phyloP scores from a whole-genome alignment of 2,329 filamentous ascomycete species.

The Pseudocercospora cruenta region DNA sequence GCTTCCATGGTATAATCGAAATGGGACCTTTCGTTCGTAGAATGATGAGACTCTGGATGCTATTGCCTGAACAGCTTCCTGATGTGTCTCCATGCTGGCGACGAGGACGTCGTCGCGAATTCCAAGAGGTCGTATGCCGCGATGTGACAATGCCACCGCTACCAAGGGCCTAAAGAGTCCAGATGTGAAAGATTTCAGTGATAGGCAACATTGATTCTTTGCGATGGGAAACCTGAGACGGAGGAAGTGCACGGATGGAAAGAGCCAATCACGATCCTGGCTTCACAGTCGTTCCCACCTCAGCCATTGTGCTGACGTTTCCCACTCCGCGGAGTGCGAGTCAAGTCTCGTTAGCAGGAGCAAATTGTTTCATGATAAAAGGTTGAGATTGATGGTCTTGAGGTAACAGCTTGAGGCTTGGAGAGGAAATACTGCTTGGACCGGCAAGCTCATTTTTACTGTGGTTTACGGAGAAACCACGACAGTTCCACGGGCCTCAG shows the following conservation, averaged over 20 bases:
- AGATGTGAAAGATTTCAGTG: not conserved
- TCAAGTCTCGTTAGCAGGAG: not conserved
- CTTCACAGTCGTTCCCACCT: not conserved
- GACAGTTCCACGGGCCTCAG: not conserved
- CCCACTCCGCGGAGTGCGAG: constrained; percentile 1
- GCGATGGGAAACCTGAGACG: not conserved
- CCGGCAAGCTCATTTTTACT: not conserved
- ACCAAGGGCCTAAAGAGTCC: too few species aligned
- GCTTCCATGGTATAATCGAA: constrained; percentile 61
- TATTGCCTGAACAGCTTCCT: constrained; percentile 19
- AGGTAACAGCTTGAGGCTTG: not conserved
- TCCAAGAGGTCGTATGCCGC: not conserved
- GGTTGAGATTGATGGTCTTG: not conserved
- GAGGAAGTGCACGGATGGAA: constrained; percentile 2
- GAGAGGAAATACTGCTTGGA: not conserved
- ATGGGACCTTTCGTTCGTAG: constrained; percentile 51
- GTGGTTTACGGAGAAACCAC: not conserved
- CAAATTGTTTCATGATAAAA: too few species aligned
- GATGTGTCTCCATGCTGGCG: constrained; percentile 20
- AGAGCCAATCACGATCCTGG: constrained; percentile 2
- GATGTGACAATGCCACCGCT: not conserved
- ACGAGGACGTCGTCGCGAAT: not conserved
- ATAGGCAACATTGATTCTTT: not conserved
- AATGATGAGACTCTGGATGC: constrained; percentile 40
- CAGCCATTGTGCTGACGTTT: constrained; percentile 6